Evolutionary conservation across 441 rosid species (phyloP), one percentile per base, ranked within the genome.

Genomic region (Pelargonium fulgidum): DNA sequence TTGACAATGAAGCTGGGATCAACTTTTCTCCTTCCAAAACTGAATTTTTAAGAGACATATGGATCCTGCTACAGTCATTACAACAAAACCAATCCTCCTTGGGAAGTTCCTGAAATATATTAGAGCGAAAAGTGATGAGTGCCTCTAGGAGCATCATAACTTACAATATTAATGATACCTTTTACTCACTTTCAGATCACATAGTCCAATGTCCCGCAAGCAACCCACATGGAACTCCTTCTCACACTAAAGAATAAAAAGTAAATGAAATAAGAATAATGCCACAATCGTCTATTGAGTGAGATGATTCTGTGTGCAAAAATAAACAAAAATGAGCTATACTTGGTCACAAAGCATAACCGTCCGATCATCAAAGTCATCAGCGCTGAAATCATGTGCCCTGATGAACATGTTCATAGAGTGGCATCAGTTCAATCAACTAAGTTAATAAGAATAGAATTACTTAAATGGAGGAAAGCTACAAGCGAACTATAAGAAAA

Each of bases 211-310:
- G 56, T 84, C 82, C 70, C 93, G 80, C 82, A 95, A 75, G 82
- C 99, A 95, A 62, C 97, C 97, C 68, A 95, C 97, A 79, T 95
- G 99, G 80, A 82, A 90, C 81, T 95, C 99, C 80, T 86, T 87
- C 83, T 95, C 99, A 48, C 99, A 94, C 99, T 92, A 77, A 74
- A 70, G 64, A 74, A 73, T 56, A 36, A 74, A 44, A 9, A 67
- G 14, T 71, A 52, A 42, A 50, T 59, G 26, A 62, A n/a, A 24
- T 62, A 24, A 22, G 70, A 66, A 68, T 1, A 52, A 52, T 29
- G 36, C 36, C 36, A 29, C 3, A 29, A 29, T 29, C 36, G 36
- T 29, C 36, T 29, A 29, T 29, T 47, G 42, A 73, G 48, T 10
- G 14, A 62, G 65, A 44, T 19, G 7, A 10, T 7, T 14, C 22